Conservation (phyloP, 192 early-diverging fungal genomes). For the Lobosporangium transversale region DNA sequence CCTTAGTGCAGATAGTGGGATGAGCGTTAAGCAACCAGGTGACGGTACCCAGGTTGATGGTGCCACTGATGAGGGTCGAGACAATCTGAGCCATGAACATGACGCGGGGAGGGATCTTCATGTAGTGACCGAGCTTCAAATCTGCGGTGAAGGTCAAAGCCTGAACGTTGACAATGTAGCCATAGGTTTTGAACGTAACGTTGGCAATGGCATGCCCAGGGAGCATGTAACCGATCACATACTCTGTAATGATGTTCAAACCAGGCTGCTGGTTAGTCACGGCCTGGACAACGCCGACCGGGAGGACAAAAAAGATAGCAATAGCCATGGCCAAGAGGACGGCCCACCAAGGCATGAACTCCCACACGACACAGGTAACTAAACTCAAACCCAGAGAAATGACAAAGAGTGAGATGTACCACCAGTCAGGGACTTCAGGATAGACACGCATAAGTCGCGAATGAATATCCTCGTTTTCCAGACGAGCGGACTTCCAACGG, state of each 20-base stretch:
- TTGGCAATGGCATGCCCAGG: slow-evolving; percentile 86
- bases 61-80: slow-evolving; percentile 66
- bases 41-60: slow-evolving; percentile 63
- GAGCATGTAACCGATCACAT: slow-evolving; percentile 82
- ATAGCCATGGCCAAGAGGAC: slow-evolving; percentile 68
- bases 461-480: slow-evolving; percentile 71
- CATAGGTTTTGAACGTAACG: slow-evolving; percentile 88
- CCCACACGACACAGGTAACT: slow-evolving; percentile 59
- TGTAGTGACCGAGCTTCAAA: slow-evolving; percentile 82
- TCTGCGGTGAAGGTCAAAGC: slow-evolving; percentile 75
- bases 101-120: slow-evolving; percentile 73
- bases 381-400: slow-evolving; percentile 57
- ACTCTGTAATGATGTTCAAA: slow-evolving; percentile 88
- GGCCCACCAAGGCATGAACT: slow-evolving; percentile 82
- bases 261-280: slow-evolving; percentile 81
- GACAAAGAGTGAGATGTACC: slow-evolving; percentile 63
- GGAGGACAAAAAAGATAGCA: slow-evolving; percentile 73
- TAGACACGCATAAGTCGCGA: slow-evolving; percentile 77
- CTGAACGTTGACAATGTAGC: slow-evolving; percentile 82
- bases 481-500: slow-evolving; percentile 53
- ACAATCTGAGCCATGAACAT: slow-evolving; percentile 72
- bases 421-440: slow-evolving; percentile 73
- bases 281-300: slow-evolving; percentile 84
- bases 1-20: slow-evolving; percentile 52
- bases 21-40: slow-evolving; percentile 58